A percentile compares a stretch with the other conserved stretches of the same genome.
These are phyloP conservation scores for Ogataea ganodermae DNA, from an alignment of 805 yeast species.

Conservation along the genomic window DNA sequence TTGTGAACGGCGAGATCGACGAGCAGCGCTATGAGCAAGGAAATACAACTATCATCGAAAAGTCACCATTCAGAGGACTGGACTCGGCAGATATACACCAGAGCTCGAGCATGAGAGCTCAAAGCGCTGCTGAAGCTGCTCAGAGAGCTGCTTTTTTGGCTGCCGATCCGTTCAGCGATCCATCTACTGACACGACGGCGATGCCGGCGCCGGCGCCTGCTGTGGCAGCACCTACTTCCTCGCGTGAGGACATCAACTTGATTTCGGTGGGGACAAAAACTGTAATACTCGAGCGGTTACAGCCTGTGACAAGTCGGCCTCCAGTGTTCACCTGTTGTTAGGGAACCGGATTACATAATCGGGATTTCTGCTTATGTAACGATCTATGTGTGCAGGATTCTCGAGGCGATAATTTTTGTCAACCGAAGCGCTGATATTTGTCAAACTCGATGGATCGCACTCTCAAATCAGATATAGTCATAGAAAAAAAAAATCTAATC, in stretches of 20 bases:
- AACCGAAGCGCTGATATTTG: background rate
- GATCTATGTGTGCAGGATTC: too few relatives aligned
- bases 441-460: background rate
- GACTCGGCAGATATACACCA: background rate
- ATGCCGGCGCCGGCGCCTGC: background rate
- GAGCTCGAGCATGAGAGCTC: background rate
- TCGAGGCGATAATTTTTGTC: background rate
- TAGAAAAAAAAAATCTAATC: background rate
- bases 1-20: constrained; percentile 34
- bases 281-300: constrained; percentile 62
- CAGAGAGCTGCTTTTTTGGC: background rate
- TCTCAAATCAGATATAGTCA: constrained; percentile 5
- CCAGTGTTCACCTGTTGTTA: constrained; percentile 72
- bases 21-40: constrained; percentile 26
- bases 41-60: constrained; percentile 17
- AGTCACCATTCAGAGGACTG: constrained; percentile 8
- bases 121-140: background rate
- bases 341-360: too few relatives aligned
- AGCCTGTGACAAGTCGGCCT: constrained; percentile 53
- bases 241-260: constrained; percentile 12
- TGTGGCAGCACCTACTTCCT: background rate
- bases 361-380: too few relatives aligned
- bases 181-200: background rate
- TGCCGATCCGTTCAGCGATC: background rate
- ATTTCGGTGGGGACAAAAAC: constrained; percentile 37